phyloP scores from a whole-genome alignment of 73 alveolate species.

The Diophrys appendiculata region DNA sequence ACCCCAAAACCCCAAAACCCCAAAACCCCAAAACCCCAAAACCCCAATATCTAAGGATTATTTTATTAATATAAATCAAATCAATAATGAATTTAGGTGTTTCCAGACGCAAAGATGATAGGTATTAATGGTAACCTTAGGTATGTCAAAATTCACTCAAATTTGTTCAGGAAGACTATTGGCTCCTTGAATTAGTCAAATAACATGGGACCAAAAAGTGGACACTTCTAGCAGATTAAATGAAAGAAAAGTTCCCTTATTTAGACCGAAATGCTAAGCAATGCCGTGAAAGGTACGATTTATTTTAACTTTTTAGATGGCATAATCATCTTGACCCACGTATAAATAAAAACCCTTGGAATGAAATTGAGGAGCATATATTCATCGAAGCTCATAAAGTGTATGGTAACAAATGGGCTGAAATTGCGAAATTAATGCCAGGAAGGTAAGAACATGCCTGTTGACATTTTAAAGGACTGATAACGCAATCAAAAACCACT shows the following conservation, averaged over 20 bases:
- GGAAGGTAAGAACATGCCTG: conserved; percentile 23
- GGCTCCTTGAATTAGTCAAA: conserved; percentile 21
- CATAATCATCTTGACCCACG: conserved; percentile 52
- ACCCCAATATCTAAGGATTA: neutral
- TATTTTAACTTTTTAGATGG: conserved; percentile 14
- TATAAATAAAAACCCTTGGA: conserved; percentile 40
- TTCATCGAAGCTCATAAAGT: conserved; percentile 26
- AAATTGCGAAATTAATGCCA: conserved; percentile 40
- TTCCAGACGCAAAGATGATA: neutral
- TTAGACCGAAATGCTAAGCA: conserved; percentile 29
- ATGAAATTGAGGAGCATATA: conserved; percentile 24
- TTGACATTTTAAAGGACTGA: conserved; percentile 26
- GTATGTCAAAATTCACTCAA: neutral
- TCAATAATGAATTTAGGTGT: neutral
- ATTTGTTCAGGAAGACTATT: neutral
- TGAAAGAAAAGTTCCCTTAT: conserved; percentile 9
- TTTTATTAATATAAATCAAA: neutral
- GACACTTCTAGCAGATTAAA: conserved; percentile 51
- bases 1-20: neutral
- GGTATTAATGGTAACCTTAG: neutral
- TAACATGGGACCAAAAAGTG: conserved; percentile 60
- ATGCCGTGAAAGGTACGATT: conserved; percentile 27
- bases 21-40: too few species aligned
- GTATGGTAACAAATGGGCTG: conserved; percentile 57
- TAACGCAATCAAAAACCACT: conserved; percentile 63